Evolutionary conservation across 1,284 basidiomycete species (phyloP), one percentile per base, ranked within the genome.

Genomic region (Cryptococcus sp.): DNA sequence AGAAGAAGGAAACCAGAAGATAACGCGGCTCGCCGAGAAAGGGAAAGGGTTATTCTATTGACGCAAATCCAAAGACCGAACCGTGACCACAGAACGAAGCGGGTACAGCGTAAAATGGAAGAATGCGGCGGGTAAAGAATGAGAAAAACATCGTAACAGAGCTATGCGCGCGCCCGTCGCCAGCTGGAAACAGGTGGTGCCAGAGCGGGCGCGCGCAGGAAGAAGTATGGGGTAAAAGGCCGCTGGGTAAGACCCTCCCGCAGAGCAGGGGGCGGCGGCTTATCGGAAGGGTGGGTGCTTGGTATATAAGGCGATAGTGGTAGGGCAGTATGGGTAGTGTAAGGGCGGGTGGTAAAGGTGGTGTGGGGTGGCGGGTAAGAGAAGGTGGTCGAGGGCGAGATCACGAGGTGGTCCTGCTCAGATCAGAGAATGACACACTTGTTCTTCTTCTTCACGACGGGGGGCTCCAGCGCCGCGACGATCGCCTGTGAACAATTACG

Each of bases 381-480:
- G 9, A 9, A 33, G 9, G 28, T 33, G 28, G 28, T 5, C 9
- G 28, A 33, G 28, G 28, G 28, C 28, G 28, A 33, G 9, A 9
- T 4, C 5, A 9, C 28, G 9, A 33, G n/a, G 28, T 33, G 28
- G 5, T 5, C 28, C 28, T 33, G 28, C 4, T 53, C 69, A 95
- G 77, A 91, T 53, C 69, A 95, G 77, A 91, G 83, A 71, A 95
- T 83, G 73, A 90, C 81, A 83, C 94, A 97, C 79, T 84, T 87
- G 69, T 50, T 83, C 81, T 81, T 86, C 80, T 86, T 88, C 83
- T 87, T 92, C 70, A 88, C 82, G 64, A 95, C 87, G 62, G 95
- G 95, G 59, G 95, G 95, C 77, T 98, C 95, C 65, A 98, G 85
- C 21, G 94, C 96, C 62, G 95, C 95, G 62, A 98, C 95, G 74